Conservation (phyloP, 1,139 yeast species). For the Debaryomycetaceae sp. region DNA sequence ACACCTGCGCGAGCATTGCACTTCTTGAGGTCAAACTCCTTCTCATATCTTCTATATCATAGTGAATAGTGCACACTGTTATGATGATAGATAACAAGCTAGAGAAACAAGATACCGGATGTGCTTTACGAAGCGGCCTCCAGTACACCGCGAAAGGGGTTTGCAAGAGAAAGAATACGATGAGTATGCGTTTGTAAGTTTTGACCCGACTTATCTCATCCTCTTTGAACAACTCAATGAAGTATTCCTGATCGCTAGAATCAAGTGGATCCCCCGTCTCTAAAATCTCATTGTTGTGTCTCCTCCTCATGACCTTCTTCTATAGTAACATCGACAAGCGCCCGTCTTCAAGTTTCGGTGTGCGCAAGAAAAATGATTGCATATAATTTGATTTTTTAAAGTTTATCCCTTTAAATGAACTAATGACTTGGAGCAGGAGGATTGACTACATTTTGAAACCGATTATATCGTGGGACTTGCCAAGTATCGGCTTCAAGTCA, state of each 20-base stretch:
- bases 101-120: constrained; percentile 5
- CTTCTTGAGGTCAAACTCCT: too few species aligned
- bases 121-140: constrained; percentile 5
- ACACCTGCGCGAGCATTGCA: constrained; percentile 1
- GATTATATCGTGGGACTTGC: too few species aligned
- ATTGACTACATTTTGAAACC: too few species aligned
- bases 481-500: too few species aligned
- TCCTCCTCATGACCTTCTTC: constrained; percentile 5
- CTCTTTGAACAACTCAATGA: constrained; percentile 13
- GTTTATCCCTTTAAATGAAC: too few species aligned
- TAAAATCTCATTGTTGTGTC: constrained; percentile 1
- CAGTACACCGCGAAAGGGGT: constrained; percentile 6
- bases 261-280: constrained; percentile 13
- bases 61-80: constrained; percentile 4
- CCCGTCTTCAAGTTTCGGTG: too few species aligned
- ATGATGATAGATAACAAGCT: constrained; percentile 6
- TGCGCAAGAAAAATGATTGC: too few species aligned
- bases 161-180: constrained; percentile 5
- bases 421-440: too few species aligned
- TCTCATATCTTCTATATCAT: constrained; percentile 3
- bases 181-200: constrained; percentile 4
- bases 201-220: constrained; percentile 10
- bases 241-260: constrained; percentile 18
- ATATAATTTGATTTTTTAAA: too few species aligned
- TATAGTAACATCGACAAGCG: background rate